These are phyloP conservation scores for Scedosporium boydii DNA, from an alignment of 2,329 filamentous ascomycete species.

Conservation along the genomic window DNA sequence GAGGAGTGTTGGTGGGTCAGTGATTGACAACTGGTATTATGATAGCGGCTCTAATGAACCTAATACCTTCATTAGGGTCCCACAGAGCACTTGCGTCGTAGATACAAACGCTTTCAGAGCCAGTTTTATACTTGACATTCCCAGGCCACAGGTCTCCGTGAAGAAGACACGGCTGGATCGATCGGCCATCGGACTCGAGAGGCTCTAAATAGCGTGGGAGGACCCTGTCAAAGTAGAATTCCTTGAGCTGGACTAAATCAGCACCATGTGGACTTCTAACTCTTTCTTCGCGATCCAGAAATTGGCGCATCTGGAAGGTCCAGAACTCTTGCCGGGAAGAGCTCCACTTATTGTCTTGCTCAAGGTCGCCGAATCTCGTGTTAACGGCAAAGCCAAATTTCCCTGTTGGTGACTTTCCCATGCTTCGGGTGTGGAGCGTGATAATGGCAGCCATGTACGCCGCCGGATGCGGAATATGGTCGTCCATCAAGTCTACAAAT, in stretches of 20 bases:
- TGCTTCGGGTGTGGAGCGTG: constrained; percentile 15
- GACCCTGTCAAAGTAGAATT: constrained; percentile 13
- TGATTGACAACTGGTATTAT: neutral
- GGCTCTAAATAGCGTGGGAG: constrained; percentile 15
- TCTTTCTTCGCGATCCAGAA: constrained; percentile 13
- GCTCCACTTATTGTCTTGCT: constrained; percentile 14
- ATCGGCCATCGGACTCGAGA: constrained; percentile 14
- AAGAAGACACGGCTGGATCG: constrained; percentile 14
- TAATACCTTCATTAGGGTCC: constrained; percentile 16
- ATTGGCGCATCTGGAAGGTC: constrained; percentile 12
- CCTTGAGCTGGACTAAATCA: constrained; percentile 11
- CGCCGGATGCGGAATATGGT: constrained; percentile 12
- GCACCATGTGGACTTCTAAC: constrained; percentile 10
- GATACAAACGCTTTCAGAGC: constrained; percentile 11
- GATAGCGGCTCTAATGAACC: neutral
- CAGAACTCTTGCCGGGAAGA: constrained; percentile 16
- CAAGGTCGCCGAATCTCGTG: constrained; percentile 9
- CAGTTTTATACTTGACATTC: constrained; percentile 13
- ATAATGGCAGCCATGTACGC: constrained; percentile 13
- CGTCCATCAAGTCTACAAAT: constrained; percentile 16
- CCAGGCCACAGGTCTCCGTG: constrained; percentile 17
- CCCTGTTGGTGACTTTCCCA: constrained; percentile 14
- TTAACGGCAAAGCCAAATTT: constrained; percentile 13
- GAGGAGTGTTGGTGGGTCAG: no score
- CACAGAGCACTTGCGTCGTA: constrained; percentile 15